Evolutionary conservation across 176 grass and related monocot species (phyloP).

Genomic region (Poa pratensis): DNA sequence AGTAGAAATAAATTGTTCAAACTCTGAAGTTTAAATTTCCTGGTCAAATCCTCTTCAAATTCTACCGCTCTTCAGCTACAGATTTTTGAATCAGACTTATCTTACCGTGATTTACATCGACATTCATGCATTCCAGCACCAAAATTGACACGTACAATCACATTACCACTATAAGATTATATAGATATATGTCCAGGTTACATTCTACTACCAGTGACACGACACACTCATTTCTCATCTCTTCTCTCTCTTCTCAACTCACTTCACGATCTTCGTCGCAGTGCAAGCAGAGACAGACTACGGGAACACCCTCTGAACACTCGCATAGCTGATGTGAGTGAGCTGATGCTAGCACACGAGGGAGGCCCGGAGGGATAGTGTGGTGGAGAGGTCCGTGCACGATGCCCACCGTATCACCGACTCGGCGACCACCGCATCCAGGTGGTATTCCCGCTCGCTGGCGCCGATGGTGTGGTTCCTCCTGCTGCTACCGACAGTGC

Average conservation of each 20-base stretch:
- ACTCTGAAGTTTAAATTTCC: neutral
- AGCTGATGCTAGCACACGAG: conserved; percentile 73
- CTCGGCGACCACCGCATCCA: conserved; percentile 70
- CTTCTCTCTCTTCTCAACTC: conserved; percentile 9
- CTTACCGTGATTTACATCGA: neutral
- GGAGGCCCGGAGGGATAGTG: conserved; percentile 77
- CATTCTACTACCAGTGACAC: conserved; percentile 34
- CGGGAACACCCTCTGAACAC: neutral
- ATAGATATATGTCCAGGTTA: conserved; percentile 45
- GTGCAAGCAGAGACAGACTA: neutral
- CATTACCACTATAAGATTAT: conserved; percentile 30
- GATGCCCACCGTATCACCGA: conserved; percentile 93
- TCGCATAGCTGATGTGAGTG: neutral
- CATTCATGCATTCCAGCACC: neutral
- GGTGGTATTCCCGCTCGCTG: conserved; percentile 55
- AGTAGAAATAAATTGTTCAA: neutral
- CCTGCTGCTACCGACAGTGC: conserved; percentile 39
- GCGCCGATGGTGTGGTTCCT: conserved; percentile 83
- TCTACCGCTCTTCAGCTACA: no score
- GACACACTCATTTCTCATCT: conserved; percentile 21
- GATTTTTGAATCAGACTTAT: neutral
- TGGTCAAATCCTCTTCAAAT: neutral
- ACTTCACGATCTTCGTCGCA: neutral
- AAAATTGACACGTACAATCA: neutral
- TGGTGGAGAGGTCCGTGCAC: conserved; percentile 74